Conservation (phyloP, 306 rosid species). For the Potentilla sterilis region DNA sequence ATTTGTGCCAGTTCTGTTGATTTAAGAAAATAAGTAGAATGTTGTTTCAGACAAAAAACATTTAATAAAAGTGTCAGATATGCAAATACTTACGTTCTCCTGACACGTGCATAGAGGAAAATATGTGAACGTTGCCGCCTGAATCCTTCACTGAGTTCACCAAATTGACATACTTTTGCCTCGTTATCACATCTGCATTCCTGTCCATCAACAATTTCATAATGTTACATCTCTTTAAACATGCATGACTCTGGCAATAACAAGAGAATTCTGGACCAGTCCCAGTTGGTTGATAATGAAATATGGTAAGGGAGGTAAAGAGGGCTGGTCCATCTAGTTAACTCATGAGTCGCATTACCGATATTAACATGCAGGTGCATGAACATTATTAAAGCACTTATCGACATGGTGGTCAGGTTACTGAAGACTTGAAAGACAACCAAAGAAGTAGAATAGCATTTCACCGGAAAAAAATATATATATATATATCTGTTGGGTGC, state of each 20-base stretch:
- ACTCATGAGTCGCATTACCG: neutral
- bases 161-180: slow-evolving; percentile 71
- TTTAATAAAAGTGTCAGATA: neutral
- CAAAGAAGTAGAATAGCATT: neutral
- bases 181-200: slow-evolving; percentile 58
- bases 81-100: slow-evolving; percentile 83
- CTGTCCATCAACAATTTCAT: slow-evolving; percentile 39
- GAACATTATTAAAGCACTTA: neutral
- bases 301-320: slow-evolving; percentile 15
- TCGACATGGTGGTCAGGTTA: neutral
- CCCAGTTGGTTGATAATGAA: slow-evolving; percentile 5
- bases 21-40: neutral
- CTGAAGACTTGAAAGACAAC: neutral
- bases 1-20: slow-evolving; percentile 75
- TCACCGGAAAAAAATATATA: neutral
- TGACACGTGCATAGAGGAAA: slow-evolving; percentile 93
- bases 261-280: neutral
- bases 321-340: neutral
- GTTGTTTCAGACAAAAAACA: neutral
- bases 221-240: neutral
- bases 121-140: slow-evolving; percentile 86
- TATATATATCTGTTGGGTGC: neutral
- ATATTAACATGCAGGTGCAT: neutral
- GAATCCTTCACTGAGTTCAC: slow-evolving; percentile 78
- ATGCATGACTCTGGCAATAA: neutral